These are phyloP conservation scores for Fusarium foetens DNA, from an alignment of 2,329 filamentous ascomycete species.

Conservation along the genomic window DNA sequence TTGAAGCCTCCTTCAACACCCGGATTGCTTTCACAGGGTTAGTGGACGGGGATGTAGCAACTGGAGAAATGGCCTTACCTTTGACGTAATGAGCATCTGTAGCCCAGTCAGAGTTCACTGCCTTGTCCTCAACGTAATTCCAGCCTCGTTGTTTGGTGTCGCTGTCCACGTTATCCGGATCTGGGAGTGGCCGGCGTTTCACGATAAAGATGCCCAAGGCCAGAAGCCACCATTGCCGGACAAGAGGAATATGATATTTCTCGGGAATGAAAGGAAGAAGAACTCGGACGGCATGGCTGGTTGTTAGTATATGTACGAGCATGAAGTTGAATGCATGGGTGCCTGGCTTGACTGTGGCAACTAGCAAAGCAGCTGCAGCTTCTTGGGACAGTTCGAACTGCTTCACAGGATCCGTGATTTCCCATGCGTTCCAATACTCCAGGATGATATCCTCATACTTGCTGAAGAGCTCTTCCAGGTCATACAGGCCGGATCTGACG, in stretches of 20 bases:
- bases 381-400: conserved; percentile 80
- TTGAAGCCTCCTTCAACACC: conserved; percentile 77
- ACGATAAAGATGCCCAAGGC: conserved; percentile 81
- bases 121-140: conserved; percentile 78
- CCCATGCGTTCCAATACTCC: conserved; percentile 93
- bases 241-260: conserved; percentile 76
- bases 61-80: conserved; percentile 57
- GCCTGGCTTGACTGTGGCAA: conserved; percentile 67
- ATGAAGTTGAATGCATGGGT: conserved; percentile 83
- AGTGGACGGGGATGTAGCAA: not conserved
- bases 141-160: conserved; percentile 76
- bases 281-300: conserved; percentile 88
- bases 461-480: conserved; percentile 74
- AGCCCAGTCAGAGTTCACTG: conserved; percentile 72
- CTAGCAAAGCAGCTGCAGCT: conserved; percentile 68
- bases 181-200: conserved; percentile 77
- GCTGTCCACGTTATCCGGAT: conserved; percentile 68
- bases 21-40: conserved; percentile 65
- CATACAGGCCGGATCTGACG: conserved; percentile 64
- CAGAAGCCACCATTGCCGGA: conserved; percentile 92
- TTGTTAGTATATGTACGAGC: conserved; percentile 82
- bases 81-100: conserved; percentile 89
- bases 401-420: conserved; percentile 72
- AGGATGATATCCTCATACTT: conserved; percentile 76
- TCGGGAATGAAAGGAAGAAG: conserved; percentile 80